Evolutionary conservation across 306 rosid genomes (phyloP).

Genomic region (Dalbergia oliveri): DNA sequence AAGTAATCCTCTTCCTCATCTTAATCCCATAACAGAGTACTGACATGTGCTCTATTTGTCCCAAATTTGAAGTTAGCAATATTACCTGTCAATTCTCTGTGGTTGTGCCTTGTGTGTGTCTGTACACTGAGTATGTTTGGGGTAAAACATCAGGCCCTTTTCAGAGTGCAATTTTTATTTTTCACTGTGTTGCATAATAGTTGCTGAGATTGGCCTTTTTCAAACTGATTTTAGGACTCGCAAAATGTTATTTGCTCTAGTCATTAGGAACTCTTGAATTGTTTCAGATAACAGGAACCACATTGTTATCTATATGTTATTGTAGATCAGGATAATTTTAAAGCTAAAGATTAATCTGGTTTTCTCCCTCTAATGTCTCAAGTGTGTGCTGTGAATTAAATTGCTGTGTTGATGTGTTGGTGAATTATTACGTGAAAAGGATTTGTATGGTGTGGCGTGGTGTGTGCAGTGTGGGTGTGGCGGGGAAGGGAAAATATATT

Average conservation of each 20-base stretch:
- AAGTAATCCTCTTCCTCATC: slow-evolving; percentile 45
- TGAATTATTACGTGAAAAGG: slow-evolving; percentile 23
- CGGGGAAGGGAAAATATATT: background rate
- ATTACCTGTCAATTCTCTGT: background rate
- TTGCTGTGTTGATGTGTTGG: slow-evolving; percentile 17
- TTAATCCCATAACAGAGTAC: background rate
- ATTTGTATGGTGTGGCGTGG: background rate
- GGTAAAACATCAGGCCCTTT: slow-evolving; percentile 6
- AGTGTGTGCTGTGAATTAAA: background rate
- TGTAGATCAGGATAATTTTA: background rate
- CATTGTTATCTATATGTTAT: background rate
- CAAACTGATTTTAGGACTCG: background rate
- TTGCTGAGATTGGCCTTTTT: background rate
- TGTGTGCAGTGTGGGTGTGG: background rate
- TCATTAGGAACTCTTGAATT: background rate
- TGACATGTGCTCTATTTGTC: slow-evolving; percentile 1
- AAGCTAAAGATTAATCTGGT: background rate
- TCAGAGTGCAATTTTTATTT: background rate
- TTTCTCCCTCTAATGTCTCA: background rate
- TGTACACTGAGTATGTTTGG: background rate
- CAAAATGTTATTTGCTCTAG: background rate
- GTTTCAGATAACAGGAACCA: background rate
- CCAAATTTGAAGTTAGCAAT: slow-evolving; percentile 15
- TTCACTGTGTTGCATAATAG: background rate
- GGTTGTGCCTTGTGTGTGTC: slow-evolving; percentile 1